Evolutionary conservation across 2,329 filamentous ascomycete species (phyloP).

Genomic region (Fusarium anthophilum): DNA sequence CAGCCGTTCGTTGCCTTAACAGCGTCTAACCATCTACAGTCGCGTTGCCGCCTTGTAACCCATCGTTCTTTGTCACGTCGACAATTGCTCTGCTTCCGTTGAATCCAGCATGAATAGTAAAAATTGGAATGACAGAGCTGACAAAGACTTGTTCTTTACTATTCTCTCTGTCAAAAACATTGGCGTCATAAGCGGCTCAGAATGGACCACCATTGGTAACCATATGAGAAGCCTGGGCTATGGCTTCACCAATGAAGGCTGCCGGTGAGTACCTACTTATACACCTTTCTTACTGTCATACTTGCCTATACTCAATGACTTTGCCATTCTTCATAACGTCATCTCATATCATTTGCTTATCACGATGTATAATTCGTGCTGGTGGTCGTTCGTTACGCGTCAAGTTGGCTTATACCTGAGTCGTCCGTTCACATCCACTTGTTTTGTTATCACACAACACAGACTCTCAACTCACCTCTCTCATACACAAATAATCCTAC

Average conservation of each 20-base stretch:
- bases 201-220: slow-evolving; percentile 71
- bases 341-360: not conserved
- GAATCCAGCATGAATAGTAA: slow-evolving; percentile 59
- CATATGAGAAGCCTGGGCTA: slow-evolving; percentile 68
- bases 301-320: not conserved
- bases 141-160: slow-evolving; percentile 71
- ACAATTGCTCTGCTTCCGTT: not conserved
- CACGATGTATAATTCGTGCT: slow-evolving; percentile 7
- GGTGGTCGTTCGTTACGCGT: slow-evolving; percentile 7
- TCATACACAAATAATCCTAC: not conserved
- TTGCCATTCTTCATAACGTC: not conserved
- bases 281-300: slow-evolving; percentile 3
- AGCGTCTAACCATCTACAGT: slow-evolving; percentile 41
- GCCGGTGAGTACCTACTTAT: slow-evolving; percentile 59
- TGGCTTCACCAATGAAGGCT: slow-evolving; percentile 72
- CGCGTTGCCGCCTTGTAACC: slow-evolving; percentile 24
- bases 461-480: not conserved
- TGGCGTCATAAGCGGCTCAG: slow-evolving; percentile 68
- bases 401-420: slow-evolving; percentile 18
- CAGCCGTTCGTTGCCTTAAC: slow-evolving; percentile 49
- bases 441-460: not conserved
- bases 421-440: not conserved
- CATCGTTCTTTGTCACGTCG: slow-evolving; percentile 28
- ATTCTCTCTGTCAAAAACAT: slow-evolving; percentile 71
- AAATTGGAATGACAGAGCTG: slow-evolving; percentile 69